Conservation (phyloP, 1,139 yeast genomes). For the Candida sanyaensis region DNA sequence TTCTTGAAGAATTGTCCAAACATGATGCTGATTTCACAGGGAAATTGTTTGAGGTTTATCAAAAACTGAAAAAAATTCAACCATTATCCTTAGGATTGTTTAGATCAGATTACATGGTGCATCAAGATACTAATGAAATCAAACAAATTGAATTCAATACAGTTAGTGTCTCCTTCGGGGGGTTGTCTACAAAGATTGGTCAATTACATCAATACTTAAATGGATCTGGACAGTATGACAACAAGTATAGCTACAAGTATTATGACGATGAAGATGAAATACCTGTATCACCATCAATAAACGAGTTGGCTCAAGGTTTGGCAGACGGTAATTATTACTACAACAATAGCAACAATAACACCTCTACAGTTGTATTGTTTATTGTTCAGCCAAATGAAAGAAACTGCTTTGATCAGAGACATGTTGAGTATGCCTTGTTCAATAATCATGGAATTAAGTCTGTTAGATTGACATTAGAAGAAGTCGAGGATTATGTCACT, state of each 20-base stretch:
- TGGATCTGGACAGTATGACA: conserved; percentile 52
- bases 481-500: conserved; percentile 47
- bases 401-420: conserved; percentile 89
- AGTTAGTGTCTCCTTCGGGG: conserved; percentile 94
- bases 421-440: conserved; percentile 71
- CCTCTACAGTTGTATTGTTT: conserved; percentile 62
- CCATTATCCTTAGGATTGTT: conserved; percentile 79
- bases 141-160: conserved; percentile 97
- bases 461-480: conserved; percentile 66
- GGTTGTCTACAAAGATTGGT: conserved; percentile 79
- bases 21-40: conserved; percentile 83
- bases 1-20: conserved; percentile 54
- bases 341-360: conserved; percentile 20
- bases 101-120: conserved; percentile 88
- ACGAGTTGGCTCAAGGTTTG: conserved; percentile 67
- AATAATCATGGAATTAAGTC: conserved; percentile 58
- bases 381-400: conserved; percentile 85
- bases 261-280: conserved; percentile 48
- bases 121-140: conserved; percentile 47
- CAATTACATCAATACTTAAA: conserved; percentile 70
- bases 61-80: conserved; percentile 54
- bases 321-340: conserved; percentile 66
- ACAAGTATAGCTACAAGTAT: conserved; percentile 34
- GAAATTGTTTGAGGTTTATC: conserved; percentile 62
- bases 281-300: conserved; percentile 67